A percentile compares a stretch with the other conserved stretches of the same genome.
Evolutionary conservation across 768 basidiomycete species (phyloP).

Genomic region (Rhodosporidiobolus sp.): DNA sequence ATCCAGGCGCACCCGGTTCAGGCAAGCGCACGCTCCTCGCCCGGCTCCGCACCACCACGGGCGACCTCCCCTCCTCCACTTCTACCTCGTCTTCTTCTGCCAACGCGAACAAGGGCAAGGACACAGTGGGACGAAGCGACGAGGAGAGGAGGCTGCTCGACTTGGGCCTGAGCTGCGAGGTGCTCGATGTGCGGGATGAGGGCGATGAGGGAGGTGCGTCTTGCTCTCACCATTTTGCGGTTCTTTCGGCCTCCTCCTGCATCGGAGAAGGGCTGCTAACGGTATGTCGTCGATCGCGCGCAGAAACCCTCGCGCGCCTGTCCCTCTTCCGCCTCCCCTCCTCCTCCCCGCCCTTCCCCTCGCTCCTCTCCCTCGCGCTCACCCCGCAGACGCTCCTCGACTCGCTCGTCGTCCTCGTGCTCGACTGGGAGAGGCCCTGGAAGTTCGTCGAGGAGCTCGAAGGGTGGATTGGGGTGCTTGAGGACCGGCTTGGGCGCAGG

Average conservation of each 20-base stretch:
- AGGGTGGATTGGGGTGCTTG: conserved; percentile 81
- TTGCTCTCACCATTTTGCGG: background rate
- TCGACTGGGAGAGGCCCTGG: conserved; percentile 96
- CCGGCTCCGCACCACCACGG: conserved; percentile 10
- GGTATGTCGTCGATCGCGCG: background rate
- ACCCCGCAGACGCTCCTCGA: conserved; percentile 55
- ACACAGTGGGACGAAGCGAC: background rate
- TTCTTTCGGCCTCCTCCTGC: background rate
- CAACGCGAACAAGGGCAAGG: background rate
- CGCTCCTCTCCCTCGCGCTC: conserved; percentile 38
- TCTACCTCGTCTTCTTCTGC: background rate
- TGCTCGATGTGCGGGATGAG: conserved; percentile 84
- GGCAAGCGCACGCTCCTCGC: conserved; percentile 71
- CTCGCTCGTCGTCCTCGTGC: conserved; percentile 72
- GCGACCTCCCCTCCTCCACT: background rate
- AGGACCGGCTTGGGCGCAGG: conserved; percentile 59
- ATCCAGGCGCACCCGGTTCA: conserved; percentile 60
- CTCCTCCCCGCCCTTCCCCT: conserved; percentile 18
- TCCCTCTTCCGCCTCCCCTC: conserved; percentile 39
- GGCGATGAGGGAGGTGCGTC: conserved; percentile 77
- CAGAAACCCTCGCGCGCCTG: conserved; percentile 76
- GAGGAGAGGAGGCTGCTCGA: conserved; percentile 50
- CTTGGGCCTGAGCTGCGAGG: conserved; percentile 88
- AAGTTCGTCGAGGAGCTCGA: conserved; percentile 80
- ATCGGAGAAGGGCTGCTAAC: background rate